These are phyloP conservation scores for Aquilaria yunnanensis DNA, from an alignment of 345 rosid species.

Conservation along the genomic window DNA sequence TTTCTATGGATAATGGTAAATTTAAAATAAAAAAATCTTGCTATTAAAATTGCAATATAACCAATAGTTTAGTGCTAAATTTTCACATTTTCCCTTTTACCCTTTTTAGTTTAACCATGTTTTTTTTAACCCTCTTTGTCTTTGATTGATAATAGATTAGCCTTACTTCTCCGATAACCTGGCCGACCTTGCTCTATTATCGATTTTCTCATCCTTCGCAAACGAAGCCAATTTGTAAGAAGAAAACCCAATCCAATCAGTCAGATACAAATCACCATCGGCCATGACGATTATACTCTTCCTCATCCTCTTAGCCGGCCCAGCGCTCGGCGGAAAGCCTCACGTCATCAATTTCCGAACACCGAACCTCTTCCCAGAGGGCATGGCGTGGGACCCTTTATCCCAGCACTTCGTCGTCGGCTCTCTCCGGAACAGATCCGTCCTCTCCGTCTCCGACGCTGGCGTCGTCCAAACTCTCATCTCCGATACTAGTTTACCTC, in stretches of 20 bases:
- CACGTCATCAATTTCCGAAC: constrained; percentile 68
- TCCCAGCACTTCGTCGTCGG: constrained; percentile 80
- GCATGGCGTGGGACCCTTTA: constrained; percentile 60
- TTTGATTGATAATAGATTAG: too few species aligned
- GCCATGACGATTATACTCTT: background rate
- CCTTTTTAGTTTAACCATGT: too few species aligned
- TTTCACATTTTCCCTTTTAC: too few species aligned
- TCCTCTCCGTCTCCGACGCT: constrained; percentile 74
- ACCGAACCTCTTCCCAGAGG: constrained; percentile 71
- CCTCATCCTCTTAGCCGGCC: constrained; percentile 12
- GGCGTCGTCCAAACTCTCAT: constrained; percentile 55
- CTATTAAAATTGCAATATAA: too few species aligned
- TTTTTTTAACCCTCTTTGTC: too few species aligned
- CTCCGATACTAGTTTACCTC: constrained; percentile 55
- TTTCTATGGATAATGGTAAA: too few species aligned
- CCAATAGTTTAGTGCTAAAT: too few species aligned
- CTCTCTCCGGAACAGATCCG: constrained; percentile 48
- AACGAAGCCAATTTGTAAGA: too few species aligned
- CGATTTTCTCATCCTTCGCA: too few species aligned
- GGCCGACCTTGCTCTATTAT: too few species aligned
- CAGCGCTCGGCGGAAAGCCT: constrained; percentile 24
- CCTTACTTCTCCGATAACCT: too few species aligned
- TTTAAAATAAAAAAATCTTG: too few species aligned
- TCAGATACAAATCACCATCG: constrained; percentile 12
- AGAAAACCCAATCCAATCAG: background rate